A percentile compares a stretch with the other conserved stretches of the same genome.
Conservation (phyloP, 768 basidiomycete species). For the Kwoniella dendrophila region DNA sequence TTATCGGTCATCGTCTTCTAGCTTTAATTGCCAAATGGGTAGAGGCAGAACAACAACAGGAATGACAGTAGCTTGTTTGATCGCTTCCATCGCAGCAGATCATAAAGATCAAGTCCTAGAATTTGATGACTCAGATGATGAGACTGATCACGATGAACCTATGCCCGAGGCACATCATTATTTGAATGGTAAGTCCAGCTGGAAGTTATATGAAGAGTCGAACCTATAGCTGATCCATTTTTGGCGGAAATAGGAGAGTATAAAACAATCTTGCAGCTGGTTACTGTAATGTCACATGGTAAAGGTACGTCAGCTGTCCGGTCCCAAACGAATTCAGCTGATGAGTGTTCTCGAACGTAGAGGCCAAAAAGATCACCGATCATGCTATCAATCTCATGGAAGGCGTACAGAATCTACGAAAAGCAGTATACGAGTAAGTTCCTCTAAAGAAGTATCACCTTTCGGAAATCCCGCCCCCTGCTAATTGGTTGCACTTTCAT, state of each 20-base stretch:
- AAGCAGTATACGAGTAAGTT: constrained; percentile 89
- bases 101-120: constrained; percentile 36
- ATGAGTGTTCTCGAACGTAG: constrained; percentile 20
- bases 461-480: not conserved
- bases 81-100: constrained; percentile 64
- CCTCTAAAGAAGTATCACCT: not conserved
- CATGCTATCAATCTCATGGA: constrained; percentile 82
- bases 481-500: not conserved
- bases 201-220: not conserved
- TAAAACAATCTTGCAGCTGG: constrained; percentile 92
- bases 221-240: constrained; percentile 11
- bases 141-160: constrained; percentile 62
- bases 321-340: not conserved
- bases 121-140: constrained; percentile 21
- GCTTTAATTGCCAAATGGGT: constrained; percentile 96
- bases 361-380: constrained; percentile 85
- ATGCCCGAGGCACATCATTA: constrained; percentile 86
- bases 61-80: constrained; percentile 86
- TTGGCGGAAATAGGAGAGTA: constrained; percentile 73
- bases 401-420: constrained; percentile 94
- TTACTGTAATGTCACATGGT: constrained; percentile 86
- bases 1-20: constrained; percentile 12
- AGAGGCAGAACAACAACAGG: constrained; percentile 81
- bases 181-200: constrained; percentile 66
- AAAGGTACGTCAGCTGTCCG: constrained; percentile 61